Percentiles rank a stretch among this genome's conserved stretches.
phyloP scores from a whole-genome alignment of 257 asterid species.

The Knoxia roxburghii region DNA sequence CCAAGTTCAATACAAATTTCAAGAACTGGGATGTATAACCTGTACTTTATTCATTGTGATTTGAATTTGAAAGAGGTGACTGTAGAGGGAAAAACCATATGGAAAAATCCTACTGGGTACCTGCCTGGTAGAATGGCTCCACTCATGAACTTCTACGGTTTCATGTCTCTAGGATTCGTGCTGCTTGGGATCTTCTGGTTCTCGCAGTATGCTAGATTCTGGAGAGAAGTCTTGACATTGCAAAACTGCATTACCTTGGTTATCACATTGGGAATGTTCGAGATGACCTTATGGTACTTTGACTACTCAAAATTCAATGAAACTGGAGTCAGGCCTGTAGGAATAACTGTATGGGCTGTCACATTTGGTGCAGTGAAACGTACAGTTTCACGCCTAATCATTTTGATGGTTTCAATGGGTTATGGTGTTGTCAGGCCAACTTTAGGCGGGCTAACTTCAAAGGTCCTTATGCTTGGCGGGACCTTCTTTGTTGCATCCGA shows the following conservation, averaged over 20 bases:
- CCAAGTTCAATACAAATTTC: constrained; percentile 66
- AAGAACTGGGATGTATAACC: constrained; percentile 89
- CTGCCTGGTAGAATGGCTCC: constrained; percentile 99
- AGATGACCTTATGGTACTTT: constrained; percentile 94
- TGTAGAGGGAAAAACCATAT: constrained; percentile 76
- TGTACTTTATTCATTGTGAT: constrained; percentile 90
- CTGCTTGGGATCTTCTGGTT: constrained; percentile 90
- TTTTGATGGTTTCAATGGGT: constrained; percentile 94
- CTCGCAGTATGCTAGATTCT: constrained; percentile 81
- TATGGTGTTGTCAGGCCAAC: constrained; percentile 96
- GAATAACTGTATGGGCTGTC: constrained; percentile 91
- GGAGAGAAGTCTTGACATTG: constrained; percentile 87
- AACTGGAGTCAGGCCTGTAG: constrained; percentile 79
- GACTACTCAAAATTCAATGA: constrained; percentile 89
- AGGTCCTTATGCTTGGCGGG: constrained; percentile 85
- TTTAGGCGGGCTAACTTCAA: constrained; percentile 89
- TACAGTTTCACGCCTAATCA: constrained; percentile 66
- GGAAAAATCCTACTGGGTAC: constrained; percentile 94
- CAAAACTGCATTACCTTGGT: constrained; percentile 87
- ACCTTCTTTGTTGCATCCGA: constrained; percentile 83
- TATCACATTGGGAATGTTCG: constrained; percentile 87
- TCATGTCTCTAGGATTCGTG: constrained; percentile 84
- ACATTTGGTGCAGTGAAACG: constrained; percentile 89
- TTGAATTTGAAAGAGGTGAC: constrained; percentile 59
- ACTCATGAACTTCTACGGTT: constrained; percentile 73